These are phyloP conservation scores for Tricholoma terreum DNA, from an alignment of 768 basidiomycete genomes.

Conservation along the genomic window DNA sequence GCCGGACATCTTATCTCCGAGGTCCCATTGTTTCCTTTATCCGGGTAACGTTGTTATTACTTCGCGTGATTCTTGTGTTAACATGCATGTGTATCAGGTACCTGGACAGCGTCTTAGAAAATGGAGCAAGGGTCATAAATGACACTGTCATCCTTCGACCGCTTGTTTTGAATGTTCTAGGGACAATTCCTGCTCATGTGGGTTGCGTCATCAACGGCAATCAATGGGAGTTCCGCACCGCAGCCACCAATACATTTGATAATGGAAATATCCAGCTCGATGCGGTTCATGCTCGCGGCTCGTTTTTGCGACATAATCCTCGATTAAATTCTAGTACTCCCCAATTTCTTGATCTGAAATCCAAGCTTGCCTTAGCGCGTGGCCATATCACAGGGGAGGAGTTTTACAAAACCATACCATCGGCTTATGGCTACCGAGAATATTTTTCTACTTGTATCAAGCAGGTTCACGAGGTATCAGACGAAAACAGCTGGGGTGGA, in stretches of 20 bases:
- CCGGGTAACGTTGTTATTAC: not conserved
- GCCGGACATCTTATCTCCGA: slow-evolving; percentile 7
- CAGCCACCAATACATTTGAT: not conserved
- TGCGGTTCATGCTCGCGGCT: not conserved
- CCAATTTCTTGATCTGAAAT: not conserved
- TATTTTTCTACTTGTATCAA: not conserved
- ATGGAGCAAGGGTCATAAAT: not conserved
- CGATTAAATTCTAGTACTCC: not conserved
- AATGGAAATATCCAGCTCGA: not conserved
- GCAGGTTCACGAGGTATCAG: not conserved
- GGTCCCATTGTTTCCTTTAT: slow-evolving; percentile 3
- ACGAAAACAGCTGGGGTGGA: not conserved
- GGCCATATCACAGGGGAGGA: not conserved
- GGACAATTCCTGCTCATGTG: not conserved
- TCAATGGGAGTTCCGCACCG: not conserved
- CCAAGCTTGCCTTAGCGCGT: not conserved
- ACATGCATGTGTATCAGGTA: too few species aligned
- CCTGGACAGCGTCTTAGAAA: not conserved
- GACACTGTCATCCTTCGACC: not conserved
- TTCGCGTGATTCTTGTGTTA: too few species aligned
- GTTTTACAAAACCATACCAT: not conserved
- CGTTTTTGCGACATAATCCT: not conserved
- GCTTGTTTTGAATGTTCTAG: not conserved
- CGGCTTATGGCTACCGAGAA: not conserved
- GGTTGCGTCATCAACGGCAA: not conserved